phyloP scores from a whole-genome alignment of 805 yeast species.

The Ogataea parapolymorpha region DNA sequence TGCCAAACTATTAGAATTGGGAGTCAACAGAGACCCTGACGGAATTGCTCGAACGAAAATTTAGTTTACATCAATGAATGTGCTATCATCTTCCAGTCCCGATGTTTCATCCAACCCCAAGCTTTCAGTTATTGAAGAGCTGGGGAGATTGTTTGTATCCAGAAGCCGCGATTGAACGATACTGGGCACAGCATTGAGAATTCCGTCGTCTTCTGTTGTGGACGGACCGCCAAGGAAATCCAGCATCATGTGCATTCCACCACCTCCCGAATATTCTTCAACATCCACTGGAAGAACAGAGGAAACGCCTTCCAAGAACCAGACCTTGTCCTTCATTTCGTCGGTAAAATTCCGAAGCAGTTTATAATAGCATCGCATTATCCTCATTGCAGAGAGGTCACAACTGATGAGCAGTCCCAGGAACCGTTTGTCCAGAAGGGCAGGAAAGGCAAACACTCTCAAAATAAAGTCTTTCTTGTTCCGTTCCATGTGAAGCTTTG shows the following conservation, averaged over 20 bases:
- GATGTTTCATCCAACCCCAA: constrained; percentile 52
- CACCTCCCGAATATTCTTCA: constrained; percentile 86
- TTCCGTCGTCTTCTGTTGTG: constrained; percentile 31
- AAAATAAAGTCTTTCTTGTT: constrained; percentile 82
- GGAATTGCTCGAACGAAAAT: constrained; percentile 30
- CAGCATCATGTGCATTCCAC: constrained; percentile 90
- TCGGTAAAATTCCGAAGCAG: constrained; percentile 76
- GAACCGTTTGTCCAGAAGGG: constrained; percentile 77
- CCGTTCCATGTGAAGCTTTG: constrained; percentile 76
- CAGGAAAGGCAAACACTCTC: constrained; percentile 90
- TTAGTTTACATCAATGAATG: constrained; percentile 23
- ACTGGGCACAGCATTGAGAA: constrained; percentile 42
- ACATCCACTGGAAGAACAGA: constrained; percentile 88
- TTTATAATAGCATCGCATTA: constrained; percentile 85
- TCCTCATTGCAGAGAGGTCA: constrained; percentile 83
- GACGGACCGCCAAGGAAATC: constrained; percentile 74
- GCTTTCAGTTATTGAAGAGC: constrained; percentile 42
- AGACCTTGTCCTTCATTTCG: constrained; percentile 84
- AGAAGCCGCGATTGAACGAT: constrained; percentile 44
- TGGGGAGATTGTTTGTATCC: constrained; percentile 56
- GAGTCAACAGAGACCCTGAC: constrained; percentile 35
- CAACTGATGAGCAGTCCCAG: constrained; percentile 77
- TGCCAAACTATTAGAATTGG: constrained; percentile 54
- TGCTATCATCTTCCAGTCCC: constrained; percentile 47
- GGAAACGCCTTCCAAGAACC: constrained; percentile 92